Evolutionary conservation across 208 protist species (phyloP).

Genomic region (Trichomonas vaginalis): DNA sequence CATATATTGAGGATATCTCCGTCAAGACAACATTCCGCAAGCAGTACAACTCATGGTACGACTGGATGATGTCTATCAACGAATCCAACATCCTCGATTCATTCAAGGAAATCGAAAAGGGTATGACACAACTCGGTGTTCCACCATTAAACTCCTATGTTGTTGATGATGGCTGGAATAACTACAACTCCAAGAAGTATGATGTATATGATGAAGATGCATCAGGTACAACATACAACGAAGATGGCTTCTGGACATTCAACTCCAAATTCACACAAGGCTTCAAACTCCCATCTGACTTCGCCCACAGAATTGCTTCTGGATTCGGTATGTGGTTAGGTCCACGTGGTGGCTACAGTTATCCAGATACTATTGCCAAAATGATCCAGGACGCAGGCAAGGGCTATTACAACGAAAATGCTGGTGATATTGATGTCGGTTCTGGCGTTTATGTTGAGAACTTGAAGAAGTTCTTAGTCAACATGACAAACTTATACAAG

Average conservation of each 20-base stretch:
- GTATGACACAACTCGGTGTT: not conserved
- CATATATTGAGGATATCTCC: not conserved
- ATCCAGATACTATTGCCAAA: not conserved
- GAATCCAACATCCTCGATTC: not conserved
- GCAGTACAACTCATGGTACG: not conserved
- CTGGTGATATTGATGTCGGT: not conserved
- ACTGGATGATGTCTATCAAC: not conserved
- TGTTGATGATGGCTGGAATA: conserved; percentile 11
- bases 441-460: not conserved
- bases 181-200: not conserved
- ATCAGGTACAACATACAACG: not conserved
- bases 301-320: not conserved
- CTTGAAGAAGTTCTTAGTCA: not conserved
- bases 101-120: not conserved
- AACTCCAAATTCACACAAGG: not conserved
- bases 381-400: not conserved
- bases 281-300: not conserved
- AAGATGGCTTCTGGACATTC: not conserved
- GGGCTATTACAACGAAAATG: not conserved
- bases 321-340: not conserved
- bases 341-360: not conserved
- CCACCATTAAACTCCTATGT: not conserved
- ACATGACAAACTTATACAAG: not conserved
- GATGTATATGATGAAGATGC: not conserved
- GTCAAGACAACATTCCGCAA: not conserved